These are phyloP conservation scores for Cymbopogon flexuosus DNA, from an alignment of 202 grass and related monocot genomes.

Conservation along the genomic window DNA sequence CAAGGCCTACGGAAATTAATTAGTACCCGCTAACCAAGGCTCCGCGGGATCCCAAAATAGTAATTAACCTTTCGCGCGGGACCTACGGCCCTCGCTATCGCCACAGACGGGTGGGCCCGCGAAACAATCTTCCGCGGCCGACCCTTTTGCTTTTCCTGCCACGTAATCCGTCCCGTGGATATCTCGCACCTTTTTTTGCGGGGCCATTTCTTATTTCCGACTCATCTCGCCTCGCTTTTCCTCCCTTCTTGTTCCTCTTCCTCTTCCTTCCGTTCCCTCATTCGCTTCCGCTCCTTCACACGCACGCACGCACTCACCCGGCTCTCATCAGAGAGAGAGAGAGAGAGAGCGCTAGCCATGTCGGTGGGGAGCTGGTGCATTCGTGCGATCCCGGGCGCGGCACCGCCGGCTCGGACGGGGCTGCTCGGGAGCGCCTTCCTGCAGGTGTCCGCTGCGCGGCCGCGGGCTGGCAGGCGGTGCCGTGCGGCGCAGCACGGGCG, in stretches of 20 bases:
- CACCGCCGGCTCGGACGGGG: neutral
- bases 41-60: conserved; percentile 36
- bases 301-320: neutral
- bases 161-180: conserved; percentile 20
- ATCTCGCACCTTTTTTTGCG: conserved; percentile 24
- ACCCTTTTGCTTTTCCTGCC: neutral
- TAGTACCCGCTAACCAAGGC: neutral
- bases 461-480: conserved; percentile 26
- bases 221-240: neutral
- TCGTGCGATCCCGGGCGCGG: conserved; percentile 32
- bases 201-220: neutral
- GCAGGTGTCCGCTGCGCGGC: conserved; percentile 21
- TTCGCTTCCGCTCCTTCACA: neutral
- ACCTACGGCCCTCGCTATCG: neutral
- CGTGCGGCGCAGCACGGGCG: conserved; percentile 1
- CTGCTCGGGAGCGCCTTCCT: conserved; percentile 24
- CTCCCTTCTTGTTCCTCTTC: too few species aligned
- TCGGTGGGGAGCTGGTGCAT: conserved; percentile 40
- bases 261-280: neutral
- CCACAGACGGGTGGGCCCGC: conserved; percentile 22
- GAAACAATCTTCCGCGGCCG: neutral
- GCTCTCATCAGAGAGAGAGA: neutral
- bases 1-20: neutral
- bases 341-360: conserved; percentile 5
- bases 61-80: neutral